Evolutionary conservation across 495 filamentous ascomycete species (phyloP).

Genomic region (Thermothielavioides terrestris): DNA sequence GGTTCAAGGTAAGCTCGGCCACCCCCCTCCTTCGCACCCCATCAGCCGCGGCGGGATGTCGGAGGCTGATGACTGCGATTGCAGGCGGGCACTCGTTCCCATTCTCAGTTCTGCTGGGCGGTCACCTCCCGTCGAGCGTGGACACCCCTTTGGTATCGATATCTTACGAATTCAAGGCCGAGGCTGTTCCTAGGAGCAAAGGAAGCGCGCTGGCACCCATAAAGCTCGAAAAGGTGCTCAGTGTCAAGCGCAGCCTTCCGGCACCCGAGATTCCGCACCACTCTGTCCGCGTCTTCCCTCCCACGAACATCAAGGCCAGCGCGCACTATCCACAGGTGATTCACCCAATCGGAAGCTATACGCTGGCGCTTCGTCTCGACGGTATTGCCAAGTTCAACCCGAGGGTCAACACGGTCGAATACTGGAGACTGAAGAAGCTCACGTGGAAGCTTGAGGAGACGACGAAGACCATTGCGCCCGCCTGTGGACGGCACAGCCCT

Average conservation of each 20-base stretch:
- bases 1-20: constrained; percentile 41
- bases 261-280: constrained; percentile 54
- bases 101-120: constrained; percentile 84
- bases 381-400: constrained; percentile 61
- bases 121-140: constrained; percentile 74
- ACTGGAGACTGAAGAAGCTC: constrained; percentile 84
- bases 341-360: constrained; percentile 80
- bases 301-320: constrained; percentile 80
- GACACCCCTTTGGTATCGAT: constrained; percentile 63
- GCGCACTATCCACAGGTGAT: constrained; percentile 73
- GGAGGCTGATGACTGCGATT: constrained; percentile 13
- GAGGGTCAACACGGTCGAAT: constrained; percentile 43
- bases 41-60: background rate
- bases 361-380: constrained; percentile 66
- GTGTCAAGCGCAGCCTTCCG: constrained; percentile 65
- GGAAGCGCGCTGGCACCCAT: constrained; percentile 33
- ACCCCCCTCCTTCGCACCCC: background rate
- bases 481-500: constrained; percentile 68
- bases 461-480: constrained; percentile 67
- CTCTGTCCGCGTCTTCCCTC: constrained; percentile 89
- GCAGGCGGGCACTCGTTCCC: constrained; percentile 66
- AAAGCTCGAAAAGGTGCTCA: constrained; percentile 53
- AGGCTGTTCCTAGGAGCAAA: constrained; percentile 52
- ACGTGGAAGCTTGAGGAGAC: constrained; percentile 91
- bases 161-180: constrained; percentile 71